These are phyloP conservation scores for Saccharomyces hybrid DNA, from an alignment of 1,139 yeast genomes.

Conservation along the genomic window DNA sequence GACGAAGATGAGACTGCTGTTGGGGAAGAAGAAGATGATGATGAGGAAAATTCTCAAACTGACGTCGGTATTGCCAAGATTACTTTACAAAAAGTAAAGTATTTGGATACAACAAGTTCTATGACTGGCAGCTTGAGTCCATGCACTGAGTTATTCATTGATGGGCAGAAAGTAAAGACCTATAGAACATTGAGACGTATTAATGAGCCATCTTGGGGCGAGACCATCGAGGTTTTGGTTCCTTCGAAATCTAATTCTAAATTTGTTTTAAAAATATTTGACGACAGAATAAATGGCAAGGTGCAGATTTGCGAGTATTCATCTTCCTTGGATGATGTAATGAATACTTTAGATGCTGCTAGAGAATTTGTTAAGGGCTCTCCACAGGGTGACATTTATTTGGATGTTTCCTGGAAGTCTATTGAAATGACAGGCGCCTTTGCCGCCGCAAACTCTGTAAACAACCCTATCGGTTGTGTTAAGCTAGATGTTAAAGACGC, in stretches of 20 bases:
- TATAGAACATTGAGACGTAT: slow-evolving; percentile 58
- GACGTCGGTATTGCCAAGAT: slow-evolving; percentile 70
- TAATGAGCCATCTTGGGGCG: slow-evolving; percentile 68
- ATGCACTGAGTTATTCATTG: slow-evolving; percentile 56
- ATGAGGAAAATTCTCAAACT: slow-evolving; percentile 34
- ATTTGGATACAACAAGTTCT: slow-evolving; percentile 57
- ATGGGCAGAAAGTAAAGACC: slow-evolving; percentile 45
- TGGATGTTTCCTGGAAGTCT: slow-evolving; percentile 67
- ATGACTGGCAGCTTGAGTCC: slow-evolving; percentile 67
- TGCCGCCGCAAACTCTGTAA: slow-evolving; percentile 37
- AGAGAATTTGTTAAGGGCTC: slow-evolving; percentile 44
- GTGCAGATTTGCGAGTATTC: slow-evolving; percentile 37
- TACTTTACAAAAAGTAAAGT: slow-evolving; percentile 62
- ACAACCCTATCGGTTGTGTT: slow-evolving; percentile 53
- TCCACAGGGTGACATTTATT: slow-evolving; percentile 39
- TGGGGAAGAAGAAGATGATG: slow-evolving; percentile 19
- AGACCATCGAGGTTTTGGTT: slow-evolving; percentile 51
- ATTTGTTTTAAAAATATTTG: slow-evolving; percentile 50
- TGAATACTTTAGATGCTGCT: slow-evolving; percentile 49
- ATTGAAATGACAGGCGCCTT: slow-evolving; percentile 47
- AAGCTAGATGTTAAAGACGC: slow-evolving; percentile 54
- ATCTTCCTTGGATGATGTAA: slow-evolving; percentile 47
- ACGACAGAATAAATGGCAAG: slow-evolving; percentile 40
- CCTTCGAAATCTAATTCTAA: slow-evolving; percentile 52
- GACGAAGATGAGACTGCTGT: slow-evolving; percentile 9